phyloP scores from a whole-genome alignment of 2,329 filamentous ascomycete genomes.

The Apiospora malaysiana region DNA sequence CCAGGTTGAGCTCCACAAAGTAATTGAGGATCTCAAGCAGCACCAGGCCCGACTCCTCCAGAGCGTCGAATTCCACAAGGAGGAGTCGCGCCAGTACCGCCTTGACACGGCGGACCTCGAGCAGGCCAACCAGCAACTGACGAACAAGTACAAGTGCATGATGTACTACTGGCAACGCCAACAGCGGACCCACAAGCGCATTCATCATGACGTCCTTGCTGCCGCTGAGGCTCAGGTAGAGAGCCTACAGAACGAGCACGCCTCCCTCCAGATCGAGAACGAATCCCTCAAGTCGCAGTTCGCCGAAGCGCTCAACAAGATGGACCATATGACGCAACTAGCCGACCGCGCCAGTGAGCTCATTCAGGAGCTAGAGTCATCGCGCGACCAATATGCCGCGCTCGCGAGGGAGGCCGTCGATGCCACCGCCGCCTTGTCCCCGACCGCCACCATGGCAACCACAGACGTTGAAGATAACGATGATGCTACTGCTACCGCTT shows the following conservation, averaged over 20 bases:
- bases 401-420: too few relatives aligned
- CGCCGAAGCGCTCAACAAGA: not conserved
- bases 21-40: not conserved
- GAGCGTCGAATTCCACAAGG: not conserved
- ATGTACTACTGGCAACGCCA: not conserved
- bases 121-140: not conserved
- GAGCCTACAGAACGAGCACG: not conserved
- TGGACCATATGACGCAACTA: too few relatives aligned
- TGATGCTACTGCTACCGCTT: not conserved
- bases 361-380: not conserved
- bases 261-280: not conserved
- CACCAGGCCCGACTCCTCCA: not conserved
- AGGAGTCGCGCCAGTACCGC: not conserved
- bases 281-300: not conserved
- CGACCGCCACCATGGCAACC: not conserved
- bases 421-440: not conserved
- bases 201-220: not conserved
- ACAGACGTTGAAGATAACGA: not conserved
- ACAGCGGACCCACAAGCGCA: not conserved
- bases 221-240: not conserved
- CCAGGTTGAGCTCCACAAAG: too few relatives aligned
- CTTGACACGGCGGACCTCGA: not conserved
- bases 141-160: not conserved
- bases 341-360: not conserved
- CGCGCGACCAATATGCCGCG: not conserved